A percentile compares a stretch with the other conserved stretches of the same genome.
These are phyloP conservation scores for Wickerhamomyces sp. DNA, from an alignment of 1,139 yeast species.

Conservation along the genomic window DNA sequence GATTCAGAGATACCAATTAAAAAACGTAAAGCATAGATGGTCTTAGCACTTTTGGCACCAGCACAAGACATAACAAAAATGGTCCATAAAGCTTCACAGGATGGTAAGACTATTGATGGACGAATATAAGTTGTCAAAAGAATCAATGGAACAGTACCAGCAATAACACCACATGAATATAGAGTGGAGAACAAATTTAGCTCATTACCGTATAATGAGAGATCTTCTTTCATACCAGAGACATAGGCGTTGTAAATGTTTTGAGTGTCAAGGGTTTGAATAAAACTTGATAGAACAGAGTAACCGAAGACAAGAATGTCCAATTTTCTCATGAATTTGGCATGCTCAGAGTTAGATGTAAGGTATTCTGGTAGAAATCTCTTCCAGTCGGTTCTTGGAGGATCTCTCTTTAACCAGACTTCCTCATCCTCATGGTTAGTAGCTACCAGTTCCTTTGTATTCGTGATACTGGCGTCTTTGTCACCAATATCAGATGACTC, in stretches of 20 bases:
- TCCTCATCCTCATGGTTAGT: slow-evolving; percentile 3
- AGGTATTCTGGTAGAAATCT: slow-evolving; percentile 10
- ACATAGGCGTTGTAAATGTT: slow-evolving; percentile 51
- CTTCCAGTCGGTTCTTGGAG: slow-evolving; percentile 10
- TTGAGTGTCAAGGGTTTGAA: slow-evolving; percentile 47
- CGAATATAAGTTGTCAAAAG: slow-evolving; percentile 44
- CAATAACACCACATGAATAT: slow-evolving; percentile 51
- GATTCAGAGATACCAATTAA: slow-evolving; percentile 30
- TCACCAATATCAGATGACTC: no score
- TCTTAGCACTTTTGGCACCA: slow-evolving; percentile 42
- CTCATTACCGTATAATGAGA: slow-evolving; percentile 44
- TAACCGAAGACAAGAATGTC: slow-evolving; percentile 11
- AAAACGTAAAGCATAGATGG: slow-evolving; percentile 32
- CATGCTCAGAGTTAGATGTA: slow-evolving; percentile 11
- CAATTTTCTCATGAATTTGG: slow-evolving; percentile 11
- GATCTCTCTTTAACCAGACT: slow-evolving; percentile 7
- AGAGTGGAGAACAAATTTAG: slow-evolving; percentile 45
- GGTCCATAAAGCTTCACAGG: slow-evolving; percentile 32
- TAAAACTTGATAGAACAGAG: slow-evolving; percentile 20
- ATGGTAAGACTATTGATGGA: slow-evolving; percentile 41
- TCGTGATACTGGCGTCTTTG: no score
- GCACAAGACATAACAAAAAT: slow-evolving; percentile 40
- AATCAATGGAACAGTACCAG: slow-evolving; percentile 50
- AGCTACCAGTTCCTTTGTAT: no score
- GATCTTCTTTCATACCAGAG: slow-evolving; percentile 50